phyloP scores from a whole-genome alignment of 1,284 basidiomycete genomes.

The Moesziomyces sp. region DNA sequence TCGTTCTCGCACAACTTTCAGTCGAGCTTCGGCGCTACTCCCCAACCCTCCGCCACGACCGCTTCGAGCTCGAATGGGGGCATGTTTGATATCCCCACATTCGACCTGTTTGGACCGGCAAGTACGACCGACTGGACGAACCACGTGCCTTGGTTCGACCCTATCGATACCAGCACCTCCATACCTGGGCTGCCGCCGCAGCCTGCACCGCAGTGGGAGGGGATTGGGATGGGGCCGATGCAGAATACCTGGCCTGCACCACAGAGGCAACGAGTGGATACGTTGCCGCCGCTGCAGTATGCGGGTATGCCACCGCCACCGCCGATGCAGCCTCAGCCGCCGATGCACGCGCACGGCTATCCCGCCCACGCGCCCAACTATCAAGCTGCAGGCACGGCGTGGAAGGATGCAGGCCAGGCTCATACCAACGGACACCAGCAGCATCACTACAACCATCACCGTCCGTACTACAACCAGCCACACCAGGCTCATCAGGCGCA shows the following conservation, averaged over 20 bases:
- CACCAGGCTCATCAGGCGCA: constrained; percentile 4
- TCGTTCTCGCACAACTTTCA: constrained; percentile 21
- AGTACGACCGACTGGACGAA: constrained; percentile 42
- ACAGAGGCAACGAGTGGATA: constrained; percentile 18
- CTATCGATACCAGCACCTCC: constrained; percentile 12
- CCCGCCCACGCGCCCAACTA: neutral
- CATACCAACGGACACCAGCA: constrained; percentile 11
- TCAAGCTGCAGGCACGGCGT: no score
- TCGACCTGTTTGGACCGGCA: constrained; percentile 26
- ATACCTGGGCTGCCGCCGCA: neutral
- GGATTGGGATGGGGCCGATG: neutral
- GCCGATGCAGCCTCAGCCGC: constrained; percentile 3
- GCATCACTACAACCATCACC: constrained; percentile 13
- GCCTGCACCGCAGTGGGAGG: constrained; percentile 8
- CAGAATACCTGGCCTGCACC: constrained; percentile 16
- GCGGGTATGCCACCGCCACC: constrained; percentile 1
- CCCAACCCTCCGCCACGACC: no score
- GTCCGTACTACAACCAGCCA: constrained; percentile 8
- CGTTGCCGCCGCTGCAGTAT: constrained; percentile 11
- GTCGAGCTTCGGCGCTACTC: constrained; percentile 1
- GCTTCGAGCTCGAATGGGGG: constrained; percentile 21
- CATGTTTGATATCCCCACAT: constrained; percentile 47
- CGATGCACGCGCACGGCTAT: constrained; percentile 13
- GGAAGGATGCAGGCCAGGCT: neutral
- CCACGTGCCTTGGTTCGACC: constrained; percentile 47